phyloP scores from a whole-genome alignment of 2,329 filamentous ascomycete species.

The Calycina herbarum region DNA sequence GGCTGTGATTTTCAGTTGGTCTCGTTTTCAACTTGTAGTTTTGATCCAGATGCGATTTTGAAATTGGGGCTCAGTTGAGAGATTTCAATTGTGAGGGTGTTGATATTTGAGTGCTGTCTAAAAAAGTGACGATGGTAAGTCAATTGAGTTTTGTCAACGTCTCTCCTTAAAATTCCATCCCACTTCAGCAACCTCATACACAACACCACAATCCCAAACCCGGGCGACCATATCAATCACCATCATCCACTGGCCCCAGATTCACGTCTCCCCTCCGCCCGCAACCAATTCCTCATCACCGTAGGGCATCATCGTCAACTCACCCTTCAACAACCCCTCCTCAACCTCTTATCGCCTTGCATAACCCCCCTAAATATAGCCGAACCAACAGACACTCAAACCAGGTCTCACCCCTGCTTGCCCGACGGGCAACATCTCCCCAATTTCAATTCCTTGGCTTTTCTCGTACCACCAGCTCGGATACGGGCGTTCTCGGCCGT shows the following conservation, averaged over 20 bases:
- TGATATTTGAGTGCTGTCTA: neutral
- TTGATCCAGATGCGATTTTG: neutral
- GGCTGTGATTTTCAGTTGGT: slow-evolving; percentile 7
- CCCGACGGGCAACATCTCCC: slow-evolving; percentile 14
- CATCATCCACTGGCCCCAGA: neutral
- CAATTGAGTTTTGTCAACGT: neutral
- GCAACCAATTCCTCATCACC: neutral
- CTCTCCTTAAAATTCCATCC: neutral
- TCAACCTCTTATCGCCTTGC: neutral
- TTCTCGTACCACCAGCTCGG: neutral
- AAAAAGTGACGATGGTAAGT: neutral
- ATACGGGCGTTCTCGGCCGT: neutral
- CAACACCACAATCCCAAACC: neutral
- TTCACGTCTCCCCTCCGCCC: neutral
- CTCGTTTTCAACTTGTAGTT: neutral
- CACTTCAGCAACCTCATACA: neutral
- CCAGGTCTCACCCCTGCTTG: slow-evolving; percentile 6
- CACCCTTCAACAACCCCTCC: neutral
- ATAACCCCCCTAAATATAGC: neutral
- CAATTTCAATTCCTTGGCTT: neutral
- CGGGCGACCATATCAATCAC: neutral
- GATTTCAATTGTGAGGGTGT: neutral
- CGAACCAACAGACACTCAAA: neutral
- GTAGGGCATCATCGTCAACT: neutral
- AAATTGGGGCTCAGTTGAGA: neutral